Evolutionary conservation across 495 filamentous ascomycete genomes (phyloP), one percentile per base, ranked within the genome.

Genomic region (Tuber umbilicatum): DNA sequence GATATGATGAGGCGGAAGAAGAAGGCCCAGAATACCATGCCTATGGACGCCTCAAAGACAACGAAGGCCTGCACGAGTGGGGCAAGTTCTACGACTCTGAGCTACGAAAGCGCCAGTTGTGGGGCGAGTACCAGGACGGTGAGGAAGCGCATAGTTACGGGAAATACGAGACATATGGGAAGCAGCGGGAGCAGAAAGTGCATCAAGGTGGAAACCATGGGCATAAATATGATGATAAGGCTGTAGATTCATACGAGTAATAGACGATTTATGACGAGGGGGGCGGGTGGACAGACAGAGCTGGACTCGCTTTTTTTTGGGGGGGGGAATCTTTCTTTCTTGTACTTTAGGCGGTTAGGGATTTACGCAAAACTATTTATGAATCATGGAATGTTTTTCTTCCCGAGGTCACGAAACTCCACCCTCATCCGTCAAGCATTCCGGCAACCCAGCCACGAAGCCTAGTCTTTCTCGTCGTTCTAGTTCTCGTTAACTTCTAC

Each of bases 81-180:
- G 31, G 10, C 19, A 60, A 0, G 27, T 67, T 35, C 16, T n/a
- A 55, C 64, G 37, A 39, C 23, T 55, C 68, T 23, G 19, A 73
- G 14, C 23, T 35, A 41, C 69, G 73, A 19, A 55, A 50, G 23
- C 50, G 38, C 23, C 69, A 75, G 19, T 40, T 17, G 19, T 75
- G 71, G 27, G 73, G 73, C 2, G 45, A 75, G 60, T 75, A 75
- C 37, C 27, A 23, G 14, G 73, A 68, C 40, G 47, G 21, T 7
- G 73, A 39, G 21, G 68, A 74, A 16, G 37, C 16, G 5, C 73
- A 74, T 27, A 74, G 42, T 27, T 71, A 74, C 19, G 68, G 73
- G 5, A 19, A 19, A 16, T 74, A 74, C n/a, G 31, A 3, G 5
- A 68, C 70, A 1, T 39, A 74, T 31, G n/a, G n/a, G 27, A 27